Evolutionary conservation across 768 basidiomycete genomes (phyloP).

Genomic region (Clavulina sp.): DNA sequence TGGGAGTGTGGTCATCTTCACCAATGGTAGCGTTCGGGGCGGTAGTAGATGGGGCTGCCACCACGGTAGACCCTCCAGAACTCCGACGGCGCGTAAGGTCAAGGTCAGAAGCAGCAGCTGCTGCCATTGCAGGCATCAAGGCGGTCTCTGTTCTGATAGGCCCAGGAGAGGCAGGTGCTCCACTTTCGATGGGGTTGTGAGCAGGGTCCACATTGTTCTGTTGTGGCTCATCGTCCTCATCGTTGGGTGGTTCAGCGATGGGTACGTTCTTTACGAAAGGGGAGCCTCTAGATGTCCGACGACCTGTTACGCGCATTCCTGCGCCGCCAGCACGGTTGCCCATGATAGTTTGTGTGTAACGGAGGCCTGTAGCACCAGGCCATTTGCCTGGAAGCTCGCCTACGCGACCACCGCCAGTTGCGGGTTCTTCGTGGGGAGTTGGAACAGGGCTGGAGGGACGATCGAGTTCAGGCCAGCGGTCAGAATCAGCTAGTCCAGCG

Average conservation of each 20-base stretch:
- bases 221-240: constrained; percentile 3
- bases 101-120: not conserved
- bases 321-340: constrained; percentile 50
- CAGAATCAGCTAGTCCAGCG: constrained; percentile 57
- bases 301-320: constrained; percentile 61
- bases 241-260: constrained; percentile 4
- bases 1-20: constrained; percentile 1
- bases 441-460: constrained; percentile 52
- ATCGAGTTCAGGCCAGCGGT: constrained; percentile 73
- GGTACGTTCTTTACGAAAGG: not conserved
- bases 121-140: not conserved
- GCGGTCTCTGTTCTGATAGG: not conserved
- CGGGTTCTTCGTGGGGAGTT: constrained; percentile 1
- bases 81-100: not conserved
- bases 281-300: constrained; percentile 26
- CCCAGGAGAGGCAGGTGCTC: not conserved
- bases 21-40: not conserved
- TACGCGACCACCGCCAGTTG: not conserved
- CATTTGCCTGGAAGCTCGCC: constrained; percentile 1
- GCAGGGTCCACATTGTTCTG: constrained; percentile 16
- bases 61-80: constrained; percentile 7
- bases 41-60: constrained; percentile 2
- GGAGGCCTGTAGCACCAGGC: constrained; percentile 35
- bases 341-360: constrained; percentile 82
- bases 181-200: constrained; percentile 7